Percentiles rank a stretch among this genome's conserved stretches.
phyloP scores from a whole-genome alignment of 2,329 filamentous ascomycete species.

The Ophiostoma populinum region DNA sequence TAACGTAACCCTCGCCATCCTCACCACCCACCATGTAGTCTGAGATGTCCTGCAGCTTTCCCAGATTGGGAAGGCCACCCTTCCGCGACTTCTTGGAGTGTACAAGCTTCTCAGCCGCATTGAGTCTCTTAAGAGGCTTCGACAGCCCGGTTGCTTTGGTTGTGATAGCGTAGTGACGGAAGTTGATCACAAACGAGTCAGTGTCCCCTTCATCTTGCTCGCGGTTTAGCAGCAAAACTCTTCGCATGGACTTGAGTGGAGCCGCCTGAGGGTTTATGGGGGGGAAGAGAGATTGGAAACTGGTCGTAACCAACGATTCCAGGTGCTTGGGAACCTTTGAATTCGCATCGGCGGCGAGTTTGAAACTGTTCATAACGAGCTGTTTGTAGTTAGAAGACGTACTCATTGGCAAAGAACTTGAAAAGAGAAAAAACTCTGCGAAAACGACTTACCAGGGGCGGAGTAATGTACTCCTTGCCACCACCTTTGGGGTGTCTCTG shows the following conservation, averaged over 20 bases:
- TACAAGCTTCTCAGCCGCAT: constrained; percentile 67
- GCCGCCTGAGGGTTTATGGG: constrained; percentile 86
- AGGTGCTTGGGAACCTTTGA: constrained; percentile 80
- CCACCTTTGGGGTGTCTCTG: constrained; percentile 69
- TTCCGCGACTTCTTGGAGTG: constrained; percentile 44
- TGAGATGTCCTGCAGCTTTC: constrained; percentile 79
- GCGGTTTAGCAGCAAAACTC: constrained; percentile 79
- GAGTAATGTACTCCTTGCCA: constrained; percentile 69
- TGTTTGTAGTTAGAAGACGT: constrained; percentile 18
- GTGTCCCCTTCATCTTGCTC: constrained; percentile 43
- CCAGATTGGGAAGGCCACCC: constrained; percentile 68
- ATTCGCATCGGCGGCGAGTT: constrained; percentile 39
- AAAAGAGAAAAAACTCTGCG: no score
- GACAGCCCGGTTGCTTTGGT: constrained; percentile 73
- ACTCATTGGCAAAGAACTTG: neutral
- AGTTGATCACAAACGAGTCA: constrained; percentile 64
- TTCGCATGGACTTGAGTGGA: constrained; percentile 77
- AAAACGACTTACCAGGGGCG: constrained; percentile 55
- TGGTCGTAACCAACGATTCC: constrained; percentile 77
- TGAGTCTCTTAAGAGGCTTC: constrained; percentile 64
- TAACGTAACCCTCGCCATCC: constrained; percentile 65
- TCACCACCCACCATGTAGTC: constrained; percentile 85
- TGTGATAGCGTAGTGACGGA: constrained; percentile 89
- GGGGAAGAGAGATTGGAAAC: constrained; percentile 93
- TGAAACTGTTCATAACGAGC: constrained; percentile 98